Conservation (phyloP, 495 filamentous ascomycete species). For the Lasiosphaeria ovina region DNA sequence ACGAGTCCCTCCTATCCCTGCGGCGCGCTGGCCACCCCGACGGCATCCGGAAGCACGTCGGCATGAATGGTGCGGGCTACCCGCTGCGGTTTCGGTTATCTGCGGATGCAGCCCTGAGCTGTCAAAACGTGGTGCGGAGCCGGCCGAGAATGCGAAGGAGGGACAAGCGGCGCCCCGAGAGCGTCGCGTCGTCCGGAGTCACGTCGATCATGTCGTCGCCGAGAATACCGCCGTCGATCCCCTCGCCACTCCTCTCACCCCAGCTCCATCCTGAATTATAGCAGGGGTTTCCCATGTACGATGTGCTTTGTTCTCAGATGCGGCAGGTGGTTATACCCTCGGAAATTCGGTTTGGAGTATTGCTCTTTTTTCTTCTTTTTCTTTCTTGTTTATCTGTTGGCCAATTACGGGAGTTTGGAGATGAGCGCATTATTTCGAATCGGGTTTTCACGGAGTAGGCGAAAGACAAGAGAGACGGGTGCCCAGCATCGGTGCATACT, state of each 20-base stretch:
- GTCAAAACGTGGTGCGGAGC: slow-evolving; percentile 42
- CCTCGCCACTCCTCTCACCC: slow-evolving; percentile 4
- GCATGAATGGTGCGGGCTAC: slow-evolving; percentile 20
- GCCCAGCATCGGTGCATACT: not conserved
- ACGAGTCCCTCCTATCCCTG: slow-evolving; percentile 16
- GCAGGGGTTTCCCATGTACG: not conserved
- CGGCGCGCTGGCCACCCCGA: slow-evolving; percentile 29
- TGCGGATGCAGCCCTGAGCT: slow-evolving; percentile 39
- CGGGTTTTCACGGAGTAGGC: not conserved
- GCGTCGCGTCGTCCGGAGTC: slow-evolving; percentile 18
- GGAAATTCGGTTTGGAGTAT: slow-evolving; percentile 1
- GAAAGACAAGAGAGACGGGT: not conserved
- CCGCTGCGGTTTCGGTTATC: slow-evolving; percentile 39
- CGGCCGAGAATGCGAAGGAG: slow-evolving; percentile 45
- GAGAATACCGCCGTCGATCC: slow-evolving; percentile 15
- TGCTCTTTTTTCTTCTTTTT: not conserved
- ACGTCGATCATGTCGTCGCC: slow-evolving; percentile 21
- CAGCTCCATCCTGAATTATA: not conserved
- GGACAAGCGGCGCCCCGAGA: slow-evolving; percentile 21
- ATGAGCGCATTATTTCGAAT: not conserved
- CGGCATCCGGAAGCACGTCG: slow-evolving; percentile 33
- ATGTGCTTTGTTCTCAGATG: slow-evolving; percentile 7
- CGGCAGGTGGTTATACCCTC: slow-evolving; percentile 6
- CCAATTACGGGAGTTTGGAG: not conserved
- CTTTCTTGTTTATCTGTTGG: not conserved